phyloP scores from a whole-genome alignment of 139 green algal genomes.

The Chlorella sp. region DNA sequence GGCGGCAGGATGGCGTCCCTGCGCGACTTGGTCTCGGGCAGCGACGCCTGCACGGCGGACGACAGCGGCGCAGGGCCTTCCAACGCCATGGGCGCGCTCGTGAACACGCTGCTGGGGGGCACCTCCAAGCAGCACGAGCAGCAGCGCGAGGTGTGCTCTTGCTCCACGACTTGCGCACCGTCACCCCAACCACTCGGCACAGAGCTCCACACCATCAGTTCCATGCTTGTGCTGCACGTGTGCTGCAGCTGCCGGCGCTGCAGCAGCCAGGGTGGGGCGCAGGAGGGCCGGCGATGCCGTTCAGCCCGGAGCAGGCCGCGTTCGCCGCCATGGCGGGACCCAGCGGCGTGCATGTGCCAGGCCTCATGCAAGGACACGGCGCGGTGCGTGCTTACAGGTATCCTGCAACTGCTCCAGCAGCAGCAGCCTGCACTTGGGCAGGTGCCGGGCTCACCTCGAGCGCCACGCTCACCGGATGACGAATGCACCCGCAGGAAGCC shows the following conservation, averaged over 20 bases:
- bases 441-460: no score
- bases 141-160: constrained; percentile 44
- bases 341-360: constrained; percentile 19
- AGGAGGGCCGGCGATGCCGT: neutral
- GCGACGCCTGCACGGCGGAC: constrained; percentile 58
- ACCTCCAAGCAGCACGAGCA: constrained; percentile 65
- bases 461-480: no score
- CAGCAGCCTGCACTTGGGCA: no score
- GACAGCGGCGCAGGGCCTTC: constrained; percentile 52
- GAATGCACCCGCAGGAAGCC: no score
- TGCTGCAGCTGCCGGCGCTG: constrained; percentile 18
- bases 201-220: no score
- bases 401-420: no score
- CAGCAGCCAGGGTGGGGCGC: constrained; percentile 12
- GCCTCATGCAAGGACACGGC: no score
- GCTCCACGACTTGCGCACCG: no score
- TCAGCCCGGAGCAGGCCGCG: constrained; percentile 21
- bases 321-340: constrained; percentile 16
- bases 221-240: neutral
- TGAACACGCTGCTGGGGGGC: constrained; percentile 66
- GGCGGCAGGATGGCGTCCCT: constrained; percentile 46
- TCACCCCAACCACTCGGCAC: no score
- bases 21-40: constrained; percentile 70
- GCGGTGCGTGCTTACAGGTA: no score
- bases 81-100: constrained; percentile 68